Evolutionary conservation across 805 yeast species (phyloP), one percentile per base, ranked within the genome.

Genomic region (Saccharomycopsis guyanensis): DNA sequence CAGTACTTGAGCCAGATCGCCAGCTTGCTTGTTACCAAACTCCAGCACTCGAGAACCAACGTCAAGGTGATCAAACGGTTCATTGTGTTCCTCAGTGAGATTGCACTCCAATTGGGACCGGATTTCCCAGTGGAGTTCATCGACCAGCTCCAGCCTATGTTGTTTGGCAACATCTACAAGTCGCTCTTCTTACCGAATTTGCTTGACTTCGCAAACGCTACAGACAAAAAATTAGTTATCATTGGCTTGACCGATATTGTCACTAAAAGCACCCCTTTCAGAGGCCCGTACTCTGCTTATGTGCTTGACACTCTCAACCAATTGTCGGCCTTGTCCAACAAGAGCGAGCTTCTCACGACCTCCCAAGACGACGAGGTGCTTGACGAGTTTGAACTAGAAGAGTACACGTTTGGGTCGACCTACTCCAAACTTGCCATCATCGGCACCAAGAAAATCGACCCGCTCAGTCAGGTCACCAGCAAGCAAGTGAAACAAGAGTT

Each of bases 331-430:
- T 57, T 70, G 3, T 51, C 63, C 4, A 53, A 63, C 5, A 62
- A 3, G 66, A 66, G 40, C 63, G 73, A 35, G 64, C 69, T 38
- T 5, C 32, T 64, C 61, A 8, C 51, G 53, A 18, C 51, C 55
- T 22, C 62, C 63, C 38, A 62, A 16, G 55, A 50, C 15, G 53
- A 43, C 6, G 59, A 53, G 15, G 57, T 43, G 24, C 64, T 68
- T 31, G 62, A 62, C 34, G 80, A 75, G 41, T 57, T 73, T 18
- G 82, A 81, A 53, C 56, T 74, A 25, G 88, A 83, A 43, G 95
- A 88, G 51, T 73, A 82, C 42, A 70, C 93, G 2, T 93, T 89
- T 64, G 97, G 97, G 2, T 82, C 96, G 0, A 78, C 81, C 43
- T 93, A 77, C 63, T 85, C 94, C 43, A 80, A 75, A 57, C 69